These are phyloP conservation scores for Flaveria ramosissima DNA, from an alignment of 129 eudicot species.

Conservation along the genomic window DNA sequence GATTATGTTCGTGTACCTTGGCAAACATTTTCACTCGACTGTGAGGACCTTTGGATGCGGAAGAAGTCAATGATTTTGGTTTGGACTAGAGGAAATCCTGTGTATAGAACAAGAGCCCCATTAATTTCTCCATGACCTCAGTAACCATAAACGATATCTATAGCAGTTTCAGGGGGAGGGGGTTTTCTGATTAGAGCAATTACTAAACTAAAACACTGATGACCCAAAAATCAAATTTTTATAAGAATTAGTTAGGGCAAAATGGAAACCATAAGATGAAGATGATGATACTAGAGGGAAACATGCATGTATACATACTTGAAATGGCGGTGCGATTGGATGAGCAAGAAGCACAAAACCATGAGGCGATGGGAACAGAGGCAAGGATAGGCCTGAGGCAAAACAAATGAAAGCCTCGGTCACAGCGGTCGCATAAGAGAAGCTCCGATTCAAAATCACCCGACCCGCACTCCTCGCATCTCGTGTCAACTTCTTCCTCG, in stretches of 20 bases:
- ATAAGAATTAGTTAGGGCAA: too few relatives aligned
- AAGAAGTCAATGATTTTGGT: conserved; percentile 94
- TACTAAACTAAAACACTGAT: too few relatives aligned
- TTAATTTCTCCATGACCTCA: too few relatives aligned
- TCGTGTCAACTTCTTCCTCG: conserved; percentile 44
- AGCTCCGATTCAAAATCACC: conserved; percentile 64
- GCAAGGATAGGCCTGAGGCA: conserved; percentile 76
- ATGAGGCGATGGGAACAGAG: conserved; percentile 62
- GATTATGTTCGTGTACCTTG: conserved; percentile 42
- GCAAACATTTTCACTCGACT: conserved; percentile 30
- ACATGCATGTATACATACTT: conserved; percentile 37
- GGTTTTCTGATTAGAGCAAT: too few relatives aligned
- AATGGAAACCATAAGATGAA: background rate
- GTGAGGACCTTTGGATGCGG: conserved; percentile 74
- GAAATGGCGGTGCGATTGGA: conserved; percentile 34
- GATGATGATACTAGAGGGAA: background rate
- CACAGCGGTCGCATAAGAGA: conserved; percentile 82
- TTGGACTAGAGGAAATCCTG: conserved; percentile 84
- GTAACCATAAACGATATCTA: too few relatives aligned
- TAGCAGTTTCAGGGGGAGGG: too few relatives aligned
- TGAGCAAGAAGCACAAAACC: conserved; percentile 77
- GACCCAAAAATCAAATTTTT: too few relatives aligned
- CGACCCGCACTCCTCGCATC: conserved; percentile 86
- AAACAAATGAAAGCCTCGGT: conserved; percentile 74
- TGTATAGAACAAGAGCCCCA: background rate